Base-by-base conservation (phyloP, 2,329 filamentous ascomycete genomes). In the Elsinoe perseae region DNA sequence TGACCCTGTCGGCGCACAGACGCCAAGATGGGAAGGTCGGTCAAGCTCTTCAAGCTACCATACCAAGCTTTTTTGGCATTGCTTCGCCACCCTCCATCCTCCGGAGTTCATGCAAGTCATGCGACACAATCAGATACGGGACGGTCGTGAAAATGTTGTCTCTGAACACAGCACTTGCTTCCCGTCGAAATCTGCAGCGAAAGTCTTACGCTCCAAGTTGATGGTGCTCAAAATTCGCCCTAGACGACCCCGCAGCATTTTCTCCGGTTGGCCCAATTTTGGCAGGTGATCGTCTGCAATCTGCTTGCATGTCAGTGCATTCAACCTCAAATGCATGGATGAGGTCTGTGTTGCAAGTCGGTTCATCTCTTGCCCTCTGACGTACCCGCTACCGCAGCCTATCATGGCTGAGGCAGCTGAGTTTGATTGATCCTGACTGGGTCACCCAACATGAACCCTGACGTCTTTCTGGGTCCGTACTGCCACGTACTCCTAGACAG, bases 1-100 rank as follows among this genome's bases (percentile, higher is more conserved):
- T 25, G 21, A 34, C 27, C 14, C 12, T 12, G n/a, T 30, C n/a
- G 23, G 28, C 16, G 16, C 25, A 34, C 28, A 21, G n/a, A 38
- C 23, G 48, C 48, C 48, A 52, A 52, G 48, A 25, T 52, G 48
- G 48, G 48, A 52, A 52, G 48, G 48, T 52, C 16, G 48, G 32
- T 52, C 48, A 52, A 52, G 48, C 30, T 38, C 30, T 12, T 20
- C 48, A 52, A 52, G 48, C 48, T 52, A 16, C 8, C 9, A 9
- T 16, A 25, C 21, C 48, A 52, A 52, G 48, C 48, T 52, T 52
- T n/a, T 52, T 52, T 38, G 48, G 48, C 32, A 52, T 36, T 52
- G 48, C 48, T 52, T 52, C 48, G 48, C 48, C 48, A 36, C 28
- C 20, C 30, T 2, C 5, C 18, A 34, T 16, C 28, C 27, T 38